Percentiles rank a stretch among this genome's conserved stretches.
Evolutionary conservation across 2,329 filamentous ascomycete genomes (phyloP).

Genomic region (Aciculosporium take): DNA sequence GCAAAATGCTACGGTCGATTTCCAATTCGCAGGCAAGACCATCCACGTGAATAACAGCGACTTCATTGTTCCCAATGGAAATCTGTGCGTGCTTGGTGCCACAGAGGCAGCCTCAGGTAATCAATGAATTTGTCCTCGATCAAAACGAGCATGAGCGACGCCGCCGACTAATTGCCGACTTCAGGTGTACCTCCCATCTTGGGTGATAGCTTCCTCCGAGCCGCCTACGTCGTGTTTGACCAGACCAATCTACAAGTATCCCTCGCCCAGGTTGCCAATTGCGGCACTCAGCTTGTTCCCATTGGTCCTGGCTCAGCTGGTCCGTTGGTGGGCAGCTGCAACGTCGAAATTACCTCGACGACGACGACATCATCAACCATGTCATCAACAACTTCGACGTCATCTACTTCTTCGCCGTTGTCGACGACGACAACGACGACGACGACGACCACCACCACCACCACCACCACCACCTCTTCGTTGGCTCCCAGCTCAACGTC

Average conservation of each 20-base stretch:
- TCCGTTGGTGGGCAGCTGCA: conserved; percentile 19
- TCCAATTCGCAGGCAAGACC: conserved; percentile 29
- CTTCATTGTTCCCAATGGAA: conserved; percentile 33
- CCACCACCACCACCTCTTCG: background rate
- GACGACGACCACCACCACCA: background rate
- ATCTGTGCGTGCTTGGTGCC: conserved; percentile 30
- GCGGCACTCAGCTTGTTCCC: conserved; percentile 22
- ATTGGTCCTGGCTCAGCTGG: conserved; percentile 27
- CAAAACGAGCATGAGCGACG: too few species aligned
- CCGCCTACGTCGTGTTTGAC: conserved; percentile 30
- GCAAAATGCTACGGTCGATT: conserved; percentile 29
- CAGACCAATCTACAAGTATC: conserved; percentile 25
- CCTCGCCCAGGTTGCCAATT: conserved; percentile 23
- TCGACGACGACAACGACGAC: background rate
- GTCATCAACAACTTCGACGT: background rate
- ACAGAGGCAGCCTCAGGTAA: too few species aligned
- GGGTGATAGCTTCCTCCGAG: conserved; percentile 30
- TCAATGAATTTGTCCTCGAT: too few species aligned
- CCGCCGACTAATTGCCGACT: too few species aligned
- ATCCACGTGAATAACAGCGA: conserved; percentile 32
- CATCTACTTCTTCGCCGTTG: background rate
- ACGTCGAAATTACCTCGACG: conserved; percentile 9
- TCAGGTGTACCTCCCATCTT: conserved; percentile 27
- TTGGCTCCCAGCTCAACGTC: background rate
- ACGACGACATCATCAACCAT: conserved; percentile 8